A percentile compares a stretch with the other conserved stretches of the same genome.
Evolutionary conservation across 306 rosid genomes (phyloP).

Genomic region (Malus fusca): DNA sequence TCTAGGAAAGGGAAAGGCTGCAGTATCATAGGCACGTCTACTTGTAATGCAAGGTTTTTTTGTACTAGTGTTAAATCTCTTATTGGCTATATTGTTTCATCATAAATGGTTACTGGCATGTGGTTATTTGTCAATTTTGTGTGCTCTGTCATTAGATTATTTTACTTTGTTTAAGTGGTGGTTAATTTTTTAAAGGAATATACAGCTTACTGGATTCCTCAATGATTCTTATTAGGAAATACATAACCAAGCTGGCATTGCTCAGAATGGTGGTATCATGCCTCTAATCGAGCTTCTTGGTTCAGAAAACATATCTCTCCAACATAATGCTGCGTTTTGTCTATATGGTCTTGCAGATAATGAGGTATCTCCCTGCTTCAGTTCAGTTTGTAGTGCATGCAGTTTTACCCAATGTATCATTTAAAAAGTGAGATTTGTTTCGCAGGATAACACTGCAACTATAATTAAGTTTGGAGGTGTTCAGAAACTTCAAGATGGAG

Average conservation of each 20-base stretch:
- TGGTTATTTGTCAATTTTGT: neutral
- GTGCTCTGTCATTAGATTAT: neutral
- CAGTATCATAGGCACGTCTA: neutral
- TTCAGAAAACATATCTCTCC: conserved; percentile 38
- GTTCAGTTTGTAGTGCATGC: neutral
- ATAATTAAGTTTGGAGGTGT: conserved; percentile 62
- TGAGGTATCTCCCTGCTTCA: conserved; percentile 41
- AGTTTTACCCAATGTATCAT: neutral
- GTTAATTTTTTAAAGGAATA: neutral
- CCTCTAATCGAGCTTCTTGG: conserved; percentile 54
- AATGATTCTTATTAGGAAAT: conserved; percentile 41
- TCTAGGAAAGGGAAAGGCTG: neutral
- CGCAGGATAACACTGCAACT: conserved; percentile 70
- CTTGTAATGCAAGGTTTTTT: neutral
- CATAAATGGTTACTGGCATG: neutral
- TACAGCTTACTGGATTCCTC: neutral
- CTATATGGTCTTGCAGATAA: conserved; percentile 76
- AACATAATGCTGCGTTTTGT: conserved; percentile 57
- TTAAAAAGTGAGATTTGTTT: conserved; percentile 2
- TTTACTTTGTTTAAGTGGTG: neutral
- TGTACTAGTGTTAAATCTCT: neutral
- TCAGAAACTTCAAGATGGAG: conserved; percentile 73
- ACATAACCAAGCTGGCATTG: conserved; percentile 87
- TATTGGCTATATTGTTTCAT: neutral
- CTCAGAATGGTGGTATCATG: conserved; percentile 63